Evolutionary conservation across 495 filamentous ascomycete species (phyloP), one percentile per base, ranked within the genome.

Genomic region (Letharia columbiana): DNA sequence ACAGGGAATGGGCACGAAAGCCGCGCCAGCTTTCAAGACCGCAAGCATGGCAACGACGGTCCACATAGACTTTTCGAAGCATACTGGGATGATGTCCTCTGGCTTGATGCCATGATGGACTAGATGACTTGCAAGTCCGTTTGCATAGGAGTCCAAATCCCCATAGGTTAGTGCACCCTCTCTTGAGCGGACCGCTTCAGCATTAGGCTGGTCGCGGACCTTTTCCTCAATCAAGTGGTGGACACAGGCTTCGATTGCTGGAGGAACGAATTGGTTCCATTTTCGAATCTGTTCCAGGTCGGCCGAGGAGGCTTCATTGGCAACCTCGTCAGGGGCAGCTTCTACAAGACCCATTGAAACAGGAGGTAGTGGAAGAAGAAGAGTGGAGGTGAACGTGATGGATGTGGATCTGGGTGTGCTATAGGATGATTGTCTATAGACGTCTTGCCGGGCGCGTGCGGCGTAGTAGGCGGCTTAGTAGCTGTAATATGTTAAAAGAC

Each of bases 1-100:
- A 0, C 71, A 62, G 7, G 76, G 73, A 66, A 86, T 68, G 1
- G 72, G 71, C 12, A 80, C 73, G 69, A 77, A 79, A 1, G 75
- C 78, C 17, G 73, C 79, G 0, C 82, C 82, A n/a, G 80, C 76
- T 61, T 81, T 80, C 28, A 82, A 56, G 10, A 83, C 74, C 0
- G 73, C 78, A 9, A 81, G 67, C 45, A 78, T 70, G 9, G 77
- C 68, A n/a, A 83, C 69, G 1, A 75, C 50, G 1, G 73, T 71
- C 73, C 74, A 78, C 2, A 68, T 68, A 0, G 77, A 77, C 65
- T 78, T 79, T 23, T 81, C 76, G n/a, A 81, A 77, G 63, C 73
- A 80, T 5, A 83, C 61, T 2, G 78, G 78, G 11, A 83, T 77
- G 3, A 78, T 20, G 3, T 54, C 37, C 10, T 75, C 73, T 2